Evolutionary conservation across 2,329 filamentous ascomycete species (phyloP).

Genomic region (Claviceps cyperi): DNA sequence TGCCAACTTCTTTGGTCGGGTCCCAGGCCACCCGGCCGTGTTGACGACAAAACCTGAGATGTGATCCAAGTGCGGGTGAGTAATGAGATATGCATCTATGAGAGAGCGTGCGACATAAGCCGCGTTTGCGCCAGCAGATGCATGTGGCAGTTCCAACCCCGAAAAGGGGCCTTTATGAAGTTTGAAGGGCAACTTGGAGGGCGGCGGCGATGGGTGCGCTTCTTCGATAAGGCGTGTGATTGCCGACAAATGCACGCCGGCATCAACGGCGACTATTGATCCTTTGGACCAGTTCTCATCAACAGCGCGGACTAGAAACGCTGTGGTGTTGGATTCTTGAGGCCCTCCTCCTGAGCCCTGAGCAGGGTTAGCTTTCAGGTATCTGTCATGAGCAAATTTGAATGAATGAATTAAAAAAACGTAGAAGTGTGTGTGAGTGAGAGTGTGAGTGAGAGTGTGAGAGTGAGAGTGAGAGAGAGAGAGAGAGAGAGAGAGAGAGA

Average conservation of each 20-base stretch:
- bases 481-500: neutral
- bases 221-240: slow-evolving; percentile 66
- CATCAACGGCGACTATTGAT: slow-evolving; percentile 84
- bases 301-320: slow-evolving; percentile 73
- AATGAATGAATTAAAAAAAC: neutral
- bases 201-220: slow-evolving; percentile 25
- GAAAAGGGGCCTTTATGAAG: slow-evolving; percentile 62
- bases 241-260: slow-evolving; percentile 74
- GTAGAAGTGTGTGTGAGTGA: neutral
- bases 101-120: slow-evolving; percentile 64
- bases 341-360: slow-evolving; percentile 86
- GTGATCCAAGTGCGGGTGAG: slow-evolving; percentile 94
- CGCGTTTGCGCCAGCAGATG: slow-evolving; percentile 61
- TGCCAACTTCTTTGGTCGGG: slow-evolving; percentile 71
- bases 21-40: slow-evolving; percentile 70
- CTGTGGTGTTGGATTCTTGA: slow-evolving; percentile 76
- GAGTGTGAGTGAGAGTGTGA: neutral
- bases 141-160: slow-evolving; percentile 56
- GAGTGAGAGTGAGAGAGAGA: neutral
- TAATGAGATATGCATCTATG: slow-evolving; percentile 81
- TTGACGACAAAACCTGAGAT: slow-evolving; percentile 86
- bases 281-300: slow-evolving; percentile 66
- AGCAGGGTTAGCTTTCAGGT: slow-evolving; percentile 1
- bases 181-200: slow-evolving; percentile 29
- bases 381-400: neutral